These are phyloP conservation scores for Stephania japonica DNA, from an alignment of 164 flowering plant genomes.

Conservation along the genomic window DNA sequence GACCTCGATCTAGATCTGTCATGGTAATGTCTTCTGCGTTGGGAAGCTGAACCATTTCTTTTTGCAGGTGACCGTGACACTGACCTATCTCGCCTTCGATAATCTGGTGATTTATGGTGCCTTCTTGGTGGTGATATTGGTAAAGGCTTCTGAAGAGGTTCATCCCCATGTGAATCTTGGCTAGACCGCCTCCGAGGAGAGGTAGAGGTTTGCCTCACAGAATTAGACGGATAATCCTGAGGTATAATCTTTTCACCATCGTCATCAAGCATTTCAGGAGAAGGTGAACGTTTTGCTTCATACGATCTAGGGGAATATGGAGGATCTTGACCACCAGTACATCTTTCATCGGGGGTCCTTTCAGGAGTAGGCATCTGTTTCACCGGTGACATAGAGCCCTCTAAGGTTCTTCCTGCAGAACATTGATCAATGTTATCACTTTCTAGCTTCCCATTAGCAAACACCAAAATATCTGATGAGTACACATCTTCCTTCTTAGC, in stretches of 20 bases:
- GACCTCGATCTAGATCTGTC: conserved; percentile 34
- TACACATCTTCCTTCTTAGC: conserved; percentile 6
- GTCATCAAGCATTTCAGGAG: conserved; percentile 12
- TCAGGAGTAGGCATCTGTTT: conserved; percentile 17
- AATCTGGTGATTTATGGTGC: conserved; percentile 15
- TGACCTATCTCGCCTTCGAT: conserved; percentile 19
- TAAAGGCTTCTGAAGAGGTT: conserved; percentile 12
- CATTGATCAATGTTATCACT: neutral
- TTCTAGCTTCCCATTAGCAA: conserved; percentile 13
- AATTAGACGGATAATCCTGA: conserved; percentile 5
- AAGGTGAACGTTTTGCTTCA: conserved; percentile 17
- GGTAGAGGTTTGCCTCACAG: conserved; percentile 11
- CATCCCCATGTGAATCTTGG: conserved; percentile 19
- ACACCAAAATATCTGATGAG: neutral
- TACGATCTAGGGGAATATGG: conserved; percentile 12
- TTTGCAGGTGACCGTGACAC: conserved; percentile 23
- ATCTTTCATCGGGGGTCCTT: conserved; percentile 11
- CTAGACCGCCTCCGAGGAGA: conserved; percentile 22
- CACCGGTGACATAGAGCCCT: conserved; percentile 17
- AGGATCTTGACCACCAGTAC: conserved; percentile 10
- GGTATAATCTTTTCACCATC: conserved; percentile 10
- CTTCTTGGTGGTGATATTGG: conserved; percentile 24
- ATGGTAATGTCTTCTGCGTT: conserved; percentile 20
- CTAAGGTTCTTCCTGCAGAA: conserved; percentile 5
- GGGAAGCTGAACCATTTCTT: conserved; percentile 22